Evolutionary conservation across 352 stramenopile genomes (phyloP), one percentile per base, ranked within the genome.

Genomic region (Phytopythium aichiense): DNA sequence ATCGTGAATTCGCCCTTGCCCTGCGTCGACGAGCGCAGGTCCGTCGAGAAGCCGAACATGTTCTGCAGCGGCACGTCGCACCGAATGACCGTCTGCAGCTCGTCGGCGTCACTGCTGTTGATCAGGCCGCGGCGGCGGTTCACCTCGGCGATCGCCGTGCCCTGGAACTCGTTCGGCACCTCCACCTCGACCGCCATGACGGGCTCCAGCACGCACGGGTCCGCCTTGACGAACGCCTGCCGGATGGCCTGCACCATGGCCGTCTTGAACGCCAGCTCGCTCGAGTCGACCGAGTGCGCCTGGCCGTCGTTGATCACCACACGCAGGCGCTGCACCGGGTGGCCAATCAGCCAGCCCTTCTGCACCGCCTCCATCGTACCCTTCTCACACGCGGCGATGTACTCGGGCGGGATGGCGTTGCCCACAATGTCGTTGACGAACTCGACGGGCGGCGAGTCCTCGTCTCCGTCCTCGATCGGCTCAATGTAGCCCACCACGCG

Each of bases 21-120:
- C 79, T 98, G 94, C 58, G 96, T 98, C 25, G 92, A 88, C 67
- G 94, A 98, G 54, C 96, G 85, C 56, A 99, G 65, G 64, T 98
- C 96, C 22, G 97, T 99, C 31, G 94, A 99, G 74, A 99, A 99
- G 3, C 97, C 97, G 81, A 99, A 99, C 97, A 99, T 99, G 71
- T 98, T 92, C 69, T 95, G 96, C 57, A 99, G 80, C 33, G 97
- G 97, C 67, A 99, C 97, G 65, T 98, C 86, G 68, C 85, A 92
- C 57, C 96, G 93, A 54, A 98, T 77, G 33, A 95, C 88, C 66
- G 89, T 97, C 51, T 88, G 84, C 71, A 98, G 84, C 51, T 99
- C 96, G 68, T 97, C 97, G 67, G 97, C 88, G 70, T 99, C 96
- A 66, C 85, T 98, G 70, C 76, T 98, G 79, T 98, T 95, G 61